These are phyloP conservation scores for Ophiocordyceps robertsii DNA, from an alignment of 2,329 filamentous ascomycete species.

Conservation along the genomic window DNA sequence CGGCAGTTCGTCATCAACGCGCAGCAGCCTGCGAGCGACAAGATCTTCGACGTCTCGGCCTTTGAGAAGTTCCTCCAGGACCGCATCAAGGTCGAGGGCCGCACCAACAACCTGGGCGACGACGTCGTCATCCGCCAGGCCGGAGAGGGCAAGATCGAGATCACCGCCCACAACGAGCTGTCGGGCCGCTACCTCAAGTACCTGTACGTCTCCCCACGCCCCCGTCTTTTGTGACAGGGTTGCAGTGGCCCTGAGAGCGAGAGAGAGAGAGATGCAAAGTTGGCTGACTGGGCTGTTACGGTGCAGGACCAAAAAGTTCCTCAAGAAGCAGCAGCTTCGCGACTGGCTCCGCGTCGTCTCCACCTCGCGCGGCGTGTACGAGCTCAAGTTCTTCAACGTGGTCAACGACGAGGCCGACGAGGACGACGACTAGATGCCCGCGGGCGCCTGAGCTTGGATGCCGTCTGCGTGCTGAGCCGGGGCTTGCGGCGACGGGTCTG, in stretches of 20 bases:
- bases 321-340: conserved; percentile 99
- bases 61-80: conserved; percentile 99
- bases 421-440: conserved; percentile 60
- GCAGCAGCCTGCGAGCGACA: conserved; percentile 94
- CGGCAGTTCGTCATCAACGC: conserved; percentile 95
- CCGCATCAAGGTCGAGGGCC: conserved; percentile 99
- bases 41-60: conserved; percentile 98
- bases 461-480: not conserved
- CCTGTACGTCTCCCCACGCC: conserved; percentile 50
- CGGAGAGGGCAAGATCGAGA: conserved; percentile 95
- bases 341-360: conserved; percentile 99
- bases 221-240: no score
- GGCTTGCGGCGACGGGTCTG: not conserved
- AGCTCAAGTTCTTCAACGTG: conserved; percentile 99
- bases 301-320: conserved; percentile 96
- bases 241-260: no score
- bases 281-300: not conserved
- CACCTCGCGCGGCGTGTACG: conserved; percentile 95
- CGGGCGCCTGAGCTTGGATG: not conserved
- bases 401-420: conserved; percentile 96
- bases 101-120: conserved; percentile 95
- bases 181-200: conserved; percentile 99
- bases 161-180: conserved; percentile 94
- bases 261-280: not conserved
- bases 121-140: conserved; percentile 78